phyloP scores from a whole-genome alignment of 768 basidiomycete genomes.

The Austroboletus eburneus region DNA sequence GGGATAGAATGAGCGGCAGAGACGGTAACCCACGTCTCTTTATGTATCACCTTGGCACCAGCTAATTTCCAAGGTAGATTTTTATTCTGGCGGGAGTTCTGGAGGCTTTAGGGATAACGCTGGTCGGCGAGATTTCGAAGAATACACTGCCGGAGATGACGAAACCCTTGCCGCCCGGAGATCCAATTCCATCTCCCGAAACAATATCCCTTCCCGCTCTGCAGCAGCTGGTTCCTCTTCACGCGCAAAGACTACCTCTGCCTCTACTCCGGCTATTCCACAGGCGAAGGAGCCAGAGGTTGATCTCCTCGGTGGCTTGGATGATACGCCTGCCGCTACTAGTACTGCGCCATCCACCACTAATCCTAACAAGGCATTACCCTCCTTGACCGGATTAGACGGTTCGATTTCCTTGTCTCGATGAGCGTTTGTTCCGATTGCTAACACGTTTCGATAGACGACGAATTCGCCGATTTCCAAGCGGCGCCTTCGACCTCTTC shows the following conservation, averaged over 20 bases:
- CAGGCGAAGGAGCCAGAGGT: slow-evolving; percentile 50
- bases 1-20: slow-evolving; percentile 38
- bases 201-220: slow-evolving; percentile 25
- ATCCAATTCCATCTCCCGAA: slow-evolving; percentile 36
- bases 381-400: slow-evolving; percentile 26
- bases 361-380: slow-evolving; percentile 30
- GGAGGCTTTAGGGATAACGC: slow-evolving; percentile 59
- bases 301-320: slow-evolving; percentile 76
- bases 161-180: slow-evolving; percentile 48
- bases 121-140: slow-evolving; percentile 68
- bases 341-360: slow-evolving; percentile 14
- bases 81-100: slow-evolving; percentile 41
- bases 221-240: slow-evolving; percentile 40
- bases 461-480: slow-evolving; percentile 87
- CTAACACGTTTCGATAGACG: slow-evolving; percentile 45
- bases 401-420: slow-evolving; percentile 14
- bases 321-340: slow-evolving; percentile 47
- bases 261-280: slow-evolving; percentile 27
- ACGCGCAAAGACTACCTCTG: slow-evolving; percentile 27
- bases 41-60: background rate
- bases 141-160: slow-evolving; percentile 96
- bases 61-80: slow-evolving; percentile 27
- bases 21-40: slow-evolving; percentile 34
- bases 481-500: slow-evolving; percentile 51
- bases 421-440: background rate